A percentile compares a stretch with the other conserved stretches of the same genome.
Evolutionary conservation across 2,329 filamentous ascomycete genomes (phyloP).

Genomic region (Ophiostoma sp.): DNA sequence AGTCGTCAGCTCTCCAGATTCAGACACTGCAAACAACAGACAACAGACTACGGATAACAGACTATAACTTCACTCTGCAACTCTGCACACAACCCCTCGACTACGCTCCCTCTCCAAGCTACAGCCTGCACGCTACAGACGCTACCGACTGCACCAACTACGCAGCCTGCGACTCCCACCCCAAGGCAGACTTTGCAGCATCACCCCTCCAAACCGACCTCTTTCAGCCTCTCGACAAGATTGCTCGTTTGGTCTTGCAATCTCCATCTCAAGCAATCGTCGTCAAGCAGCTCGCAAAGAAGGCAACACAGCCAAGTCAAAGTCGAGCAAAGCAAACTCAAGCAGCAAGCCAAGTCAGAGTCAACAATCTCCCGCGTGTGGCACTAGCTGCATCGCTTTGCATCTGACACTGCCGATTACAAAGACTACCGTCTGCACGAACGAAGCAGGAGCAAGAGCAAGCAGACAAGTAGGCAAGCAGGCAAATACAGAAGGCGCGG

Average conservation of each 20-base stretch:
- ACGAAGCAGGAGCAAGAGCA: no score
- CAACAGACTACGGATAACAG: no score
- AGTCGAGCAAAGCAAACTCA: neutral
- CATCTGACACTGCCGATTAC: neutral
- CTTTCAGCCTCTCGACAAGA: neutral
- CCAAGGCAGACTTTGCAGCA: neutral
- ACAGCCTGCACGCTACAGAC: neutral
- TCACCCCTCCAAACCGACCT: neutral
- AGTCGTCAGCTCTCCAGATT: neutral
- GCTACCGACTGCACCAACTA: neutral
- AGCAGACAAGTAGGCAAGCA: no score
- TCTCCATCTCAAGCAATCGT: neutral
- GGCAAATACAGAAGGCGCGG: neutral
- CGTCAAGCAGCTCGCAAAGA: neutral
- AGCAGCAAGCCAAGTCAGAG: no score
- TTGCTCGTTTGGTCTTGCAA: no score
- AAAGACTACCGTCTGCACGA: neutral
- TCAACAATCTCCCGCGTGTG: neutral
- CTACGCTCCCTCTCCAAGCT: neutral
- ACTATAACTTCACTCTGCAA: neutral
- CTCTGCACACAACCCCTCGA: neutral
- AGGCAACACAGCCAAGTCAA: neutral
- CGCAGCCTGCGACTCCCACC: no score
- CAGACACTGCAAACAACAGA: neutral
- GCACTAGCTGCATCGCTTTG: slow-evolving; percentile 1